Percentiles rank a stretch among this genome's conserved stretches.
Evolutionary conservation across 768 basidiomycete genomes (phyloP).

Genomic region (Tephrocybe sp.): DNA sequence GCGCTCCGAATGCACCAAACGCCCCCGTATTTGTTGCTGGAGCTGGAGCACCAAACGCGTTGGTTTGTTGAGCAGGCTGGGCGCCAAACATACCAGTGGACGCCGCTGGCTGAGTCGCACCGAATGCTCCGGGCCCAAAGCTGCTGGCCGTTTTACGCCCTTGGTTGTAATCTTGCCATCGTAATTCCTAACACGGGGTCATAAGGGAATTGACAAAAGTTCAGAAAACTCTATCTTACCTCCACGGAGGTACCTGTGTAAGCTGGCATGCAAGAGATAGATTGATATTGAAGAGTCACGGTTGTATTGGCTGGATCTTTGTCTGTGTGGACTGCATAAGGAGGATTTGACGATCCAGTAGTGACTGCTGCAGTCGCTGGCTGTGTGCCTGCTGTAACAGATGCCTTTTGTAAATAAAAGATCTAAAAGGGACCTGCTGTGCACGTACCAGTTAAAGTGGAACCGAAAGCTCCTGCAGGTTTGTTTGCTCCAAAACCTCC

Average conservation of each 20-base stretch:
- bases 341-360: conserved; percentile 67
- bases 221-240: conserved; percentile 34
- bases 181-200: conserved; percentile 54
- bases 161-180: conserved; percentile 73
- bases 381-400: conserved; percentile 23
- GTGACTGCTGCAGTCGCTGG: conserved; percentile 47
- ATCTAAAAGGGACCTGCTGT: background rate
- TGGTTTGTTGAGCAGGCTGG: conserved; percentile 39
- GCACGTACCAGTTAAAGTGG: conserved; percentile 28
- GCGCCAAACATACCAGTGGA: conserved; percentile 39
- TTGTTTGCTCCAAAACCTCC: conserved; percentile 40
- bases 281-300: conserved; percentile 69
- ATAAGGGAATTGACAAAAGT: conserved; percentile 6
- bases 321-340: conserved; percentile 57
- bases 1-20: conserved; percentile 43
- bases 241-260: conserved; percentile 79
- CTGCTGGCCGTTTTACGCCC: conserved; percentile 67
- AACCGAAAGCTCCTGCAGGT: conserved; percentile 42
- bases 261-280: conserved; percentile 75
- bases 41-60: conserved; percentile 37
- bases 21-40: conserved; percentile 27
- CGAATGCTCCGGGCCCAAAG: conserved; percentile 55
- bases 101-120: conserved; percentile 39
- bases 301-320: conserved; percentile 54
- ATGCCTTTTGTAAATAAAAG: conserved; percentile 6